These are phyloP conservation scores for Metschnikowia bowlesiae DNA, from an alignment of 805 yeast species.

Conservation along the genomic window DNA sequence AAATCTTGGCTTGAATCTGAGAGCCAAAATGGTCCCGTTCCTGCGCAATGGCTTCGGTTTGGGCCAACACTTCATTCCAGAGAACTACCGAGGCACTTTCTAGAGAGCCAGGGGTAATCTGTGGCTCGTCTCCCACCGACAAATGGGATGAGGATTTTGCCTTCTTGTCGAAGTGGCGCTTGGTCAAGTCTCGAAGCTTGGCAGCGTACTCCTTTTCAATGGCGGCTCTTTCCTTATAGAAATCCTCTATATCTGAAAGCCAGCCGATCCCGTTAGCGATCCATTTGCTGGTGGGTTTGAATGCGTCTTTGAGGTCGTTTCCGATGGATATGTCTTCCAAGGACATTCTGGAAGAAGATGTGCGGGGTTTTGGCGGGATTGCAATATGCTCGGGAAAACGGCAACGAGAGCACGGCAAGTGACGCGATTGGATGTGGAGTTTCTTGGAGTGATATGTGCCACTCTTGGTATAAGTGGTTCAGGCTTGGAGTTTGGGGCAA, in stretches of 20 bases:
- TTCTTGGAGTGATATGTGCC: not conserved
- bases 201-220: conserved; percentile 81
- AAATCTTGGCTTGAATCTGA: conserved; percentile 57
- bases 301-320: conserved; percentile 76
- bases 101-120: conserved; percentile 89
- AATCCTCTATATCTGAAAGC: conserved; percentile 73
- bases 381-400: not conserved
- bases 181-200: conserved; percentile 57
- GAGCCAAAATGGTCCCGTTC: conserved; percentile 57
- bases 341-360: conserved; percentile 10
- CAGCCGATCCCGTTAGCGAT: conserved; percentile 65
- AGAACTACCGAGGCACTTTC: conserved; percentile 84
- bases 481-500: not conserved
- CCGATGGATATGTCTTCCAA: conserved; percentile 45
- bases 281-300: conserved; percentile 77
- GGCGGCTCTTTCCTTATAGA: conserved; percentile 76
- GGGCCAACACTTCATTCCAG: conserved; percentile 84
- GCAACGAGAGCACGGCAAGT: not conserved
- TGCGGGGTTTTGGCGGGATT: not conserved
- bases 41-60: conserved; percentile 73
- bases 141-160: conserved; percentile 61
- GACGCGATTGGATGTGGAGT: not conserved
- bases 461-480: not conserved
- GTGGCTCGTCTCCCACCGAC: conserved; percentile 88
- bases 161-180: conserved; percentile 71